A percentile compares a stretch with the other conserved stretches of the same genome.
Conservation (phyloP, 2,329 filamentous ascomycete genomes). For the Cordyceps militaris region DNA sequence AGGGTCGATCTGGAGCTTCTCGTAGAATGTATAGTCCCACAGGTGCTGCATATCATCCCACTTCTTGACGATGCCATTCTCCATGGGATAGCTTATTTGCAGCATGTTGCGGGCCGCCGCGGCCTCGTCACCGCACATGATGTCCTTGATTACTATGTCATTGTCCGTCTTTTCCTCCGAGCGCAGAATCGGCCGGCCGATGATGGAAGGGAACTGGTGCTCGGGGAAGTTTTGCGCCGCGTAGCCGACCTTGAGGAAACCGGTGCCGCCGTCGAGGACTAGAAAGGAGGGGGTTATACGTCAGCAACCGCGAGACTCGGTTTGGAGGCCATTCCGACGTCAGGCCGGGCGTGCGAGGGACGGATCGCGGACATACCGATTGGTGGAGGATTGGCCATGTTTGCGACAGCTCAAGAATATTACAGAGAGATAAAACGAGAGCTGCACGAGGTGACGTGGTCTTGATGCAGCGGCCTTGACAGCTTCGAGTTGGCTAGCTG, state of each 20-base stretch:
- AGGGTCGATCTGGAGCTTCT: constrained; percentile 92
- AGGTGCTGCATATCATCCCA: constrained; percentile 99
- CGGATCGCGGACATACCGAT: constrained; percentile 39
- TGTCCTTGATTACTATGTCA: constrained; percentile 78
- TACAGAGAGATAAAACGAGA: background rate
- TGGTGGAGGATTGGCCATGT: constrained; percentile 46
- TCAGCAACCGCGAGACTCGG: constrained; percentile 18
- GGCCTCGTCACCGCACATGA: constrained; percentile 99
- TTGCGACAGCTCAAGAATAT: constrained; percentile 19
- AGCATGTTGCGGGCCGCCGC: constrained; percentile 94
- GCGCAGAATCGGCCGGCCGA: constrained; percentile 93
- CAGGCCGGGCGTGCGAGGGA: constrained; percentile 9
- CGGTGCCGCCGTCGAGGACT: constrained; percentile 98
- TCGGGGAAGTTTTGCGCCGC: constrained; percentile 99
- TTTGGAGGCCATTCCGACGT: constrained; percentile 14
- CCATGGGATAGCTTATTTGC: constrained; percentile 98
- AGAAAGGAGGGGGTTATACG: constrained; percentile 30
- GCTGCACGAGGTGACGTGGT: constrained; percentile 11
- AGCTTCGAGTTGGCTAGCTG: constrained; percentile 4
- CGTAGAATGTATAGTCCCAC: constrained; percentile 97
- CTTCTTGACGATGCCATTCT: constrained; percentile 98
- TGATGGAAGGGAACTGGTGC: constrained; percentile 96
- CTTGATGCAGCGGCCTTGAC: constrained; percentile 7
- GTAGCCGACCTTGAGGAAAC: constrained; percentile 99
- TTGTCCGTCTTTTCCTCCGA: constrained; percentile 72